Evolutionary conservation across 1,284 basidiomycete species (phyloP), one percentile per base, ranked within the genome.

Genomic region (Trichosporon sp.): DNA sequence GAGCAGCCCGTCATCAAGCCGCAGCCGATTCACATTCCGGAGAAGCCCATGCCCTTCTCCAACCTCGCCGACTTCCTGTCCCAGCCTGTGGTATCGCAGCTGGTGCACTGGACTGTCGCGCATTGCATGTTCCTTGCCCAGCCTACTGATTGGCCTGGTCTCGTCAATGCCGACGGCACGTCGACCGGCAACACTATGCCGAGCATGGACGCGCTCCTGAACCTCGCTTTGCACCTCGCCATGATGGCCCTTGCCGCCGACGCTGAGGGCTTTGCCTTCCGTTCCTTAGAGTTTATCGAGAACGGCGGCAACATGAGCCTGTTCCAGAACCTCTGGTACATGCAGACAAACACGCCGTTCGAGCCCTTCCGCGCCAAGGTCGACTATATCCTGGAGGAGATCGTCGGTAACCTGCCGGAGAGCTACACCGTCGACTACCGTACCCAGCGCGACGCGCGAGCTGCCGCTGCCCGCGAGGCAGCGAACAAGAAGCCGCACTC

Each of bases 201-300:
- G 11, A 71, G 75, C 14, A 70, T 75, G 66, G 78, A 79, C 36
- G 71, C 16, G 75, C 89, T 98, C 61, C 84, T 97, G 14, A 95
- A 98, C 76, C 89, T 95, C 68, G 86, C 86, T 0, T 81, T 98
- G 25, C 91, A 96, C 76, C 85, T 97, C 25, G 80, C 88, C 61
- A 92, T 94, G 89, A 82, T 95, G 23, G 91, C 87, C 1, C 78
- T 92, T 8, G 85, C 89, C 10, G 88, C 92, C 69, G 84, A 87
- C 4, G 83, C 86, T 0, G 77, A 80, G 10, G 78, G 82, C 4
- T 93, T 95, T 72, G 86, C 88, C 32, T 77, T 82, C 19, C 82
- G 85, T 14, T 84, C 84, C 0, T 73, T 83, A 62, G 86, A 85
- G 69, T 71, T 77, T 0, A 88, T 87, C 64, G 85, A 85, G 59